These are phyloP conservation scores for Xerocomus amazonicus DNA, from an alignment of 1,284 basidiomycete species.

Conservation along the genomic window DNA sequence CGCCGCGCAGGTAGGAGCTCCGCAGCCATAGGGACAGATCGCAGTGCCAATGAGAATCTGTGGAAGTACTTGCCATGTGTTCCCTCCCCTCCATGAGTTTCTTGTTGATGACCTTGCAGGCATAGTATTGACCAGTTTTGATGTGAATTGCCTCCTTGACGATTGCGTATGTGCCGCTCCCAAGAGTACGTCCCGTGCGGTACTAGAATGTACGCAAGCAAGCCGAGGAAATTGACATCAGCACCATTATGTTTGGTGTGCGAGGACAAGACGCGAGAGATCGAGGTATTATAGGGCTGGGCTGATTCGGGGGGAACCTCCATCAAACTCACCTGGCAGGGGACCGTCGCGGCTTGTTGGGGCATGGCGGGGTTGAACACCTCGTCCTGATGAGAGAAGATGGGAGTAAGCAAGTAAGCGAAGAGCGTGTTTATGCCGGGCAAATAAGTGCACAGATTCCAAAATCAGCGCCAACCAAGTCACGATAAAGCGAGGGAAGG, in stretches of 20 bases:
- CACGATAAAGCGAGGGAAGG: conserved; percentile 1
- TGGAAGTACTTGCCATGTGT: conserved; percentile 62
- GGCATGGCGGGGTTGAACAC: conserved; percentile 21
- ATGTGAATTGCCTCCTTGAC: conserved; percentile 97
- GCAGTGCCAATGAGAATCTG: conserved; percentile 7
- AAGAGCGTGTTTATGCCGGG: conserved; percentile 15
- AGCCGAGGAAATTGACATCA: conserved; percentile 6
- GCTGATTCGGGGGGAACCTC: neutral
- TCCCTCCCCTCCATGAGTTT: conserved; percentile 94
- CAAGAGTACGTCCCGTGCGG: conserved; percentile 88
- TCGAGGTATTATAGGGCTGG: neutral
- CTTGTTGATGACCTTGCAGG: conserved; percentile 97
- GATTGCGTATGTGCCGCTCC: conserved; percentile 89
- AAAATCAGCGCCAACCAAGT: conserved; percentile 5
- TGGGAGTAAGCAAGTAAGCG: neutral
- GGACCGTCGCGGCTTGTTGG: conserved; percentile 46
- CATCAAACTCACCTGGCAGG: conserved; percentile 51
- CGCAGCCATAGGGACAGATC: conserved; percentile 8
- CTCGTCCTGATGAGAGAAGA: conserved; percentile 12
- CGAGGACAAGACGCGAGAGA: conserved; percentile 2
- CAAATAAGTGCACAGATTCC: conserved; percentile 10
- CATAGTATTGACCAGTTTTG: conserved; percentile 82
- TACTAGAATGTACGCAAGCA: conserved; percentile 51
- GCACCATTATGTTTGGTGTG: conserved; percentile 4
- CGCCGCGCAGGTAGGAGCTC: neutral